Conservation (phyloP, 2,329 filamentous ascomycete genomes). For the Raffaelea deltoideospora region DNA sequence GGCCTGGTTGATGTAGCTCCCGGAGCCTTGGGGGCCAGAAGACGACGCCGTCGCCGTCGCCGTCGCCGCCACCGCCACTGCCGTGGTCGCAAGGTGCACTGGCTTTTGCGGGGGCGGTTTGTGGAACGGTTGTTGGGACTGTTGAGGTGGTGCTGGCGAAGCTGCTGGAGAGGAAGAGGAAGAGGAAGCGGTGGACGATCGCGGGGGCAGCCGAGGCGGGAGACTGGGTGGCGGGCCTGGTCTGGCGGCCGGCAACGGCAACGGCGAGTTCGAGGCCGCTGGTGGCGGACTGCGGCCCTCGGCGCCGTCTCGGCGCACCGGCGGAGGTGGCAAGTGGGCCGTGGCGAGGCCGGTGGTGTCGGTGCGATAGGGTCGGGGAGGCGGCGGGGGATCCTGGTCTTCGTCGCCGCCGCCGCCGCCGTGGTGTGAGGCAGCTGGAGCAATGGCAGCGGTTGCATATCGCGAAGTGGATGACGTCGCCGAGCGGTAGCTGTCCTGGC, state of each 20-base stretch:
- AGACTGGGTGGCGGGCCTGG: slow-evolving; percentile 30
- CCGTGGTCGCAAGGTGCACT: neutral
- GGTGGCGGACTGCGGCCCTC: slow-evolving; percentile 16
- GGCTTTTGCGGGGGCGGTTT: slow-evolving; percentile 17
- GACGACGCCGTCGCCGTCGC: slow-evolving; percentile 7
- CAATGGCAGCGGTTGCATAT: slow-evolving; percentile 5
- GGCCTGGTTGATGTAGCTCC: slow-evolving; percentile 30
- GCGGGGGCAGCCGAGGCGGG: slow-evolving; percentile 56
- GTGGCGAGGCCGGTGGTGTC: slow-evolving; percentile 61
- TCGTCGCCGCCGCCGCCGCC: slow-evolving; percentile 14
- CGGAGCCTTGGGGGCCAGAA: slow-evolving; percentile 1
- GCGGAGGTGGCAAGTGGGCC: slow-evolving; percentile 54
- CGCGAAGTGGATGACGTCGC: slow-evolving; percentile 1
- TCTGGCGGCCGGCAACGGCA: slow-evolving; percentile 4
- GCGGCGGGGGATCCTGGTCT: slow-evolving; percentile 24
- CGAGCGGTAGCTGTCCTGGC: slow-evolving; percentile 3
- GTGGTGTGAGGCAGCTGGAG: too few relatives aligned
- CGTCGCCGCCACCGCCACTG: slow-evolving; percentile 24
- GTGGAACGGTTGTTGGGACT: too few relatives aligned
- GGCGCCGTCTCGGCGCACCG: slow-evolving; percentile 33
- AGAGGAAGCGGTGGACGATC: neutral
- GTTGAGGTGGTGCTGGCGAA: neutral
- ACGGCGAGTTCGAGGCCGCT: slow-evolving; percentile 8
- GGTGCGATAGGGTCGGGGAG: slow-evolving; percentile 49
- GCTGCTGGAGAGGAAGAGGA: neutral